Evolutionary conservation across 352 stramenopile genomes (phyloP).

Genomic region (Globisporangium lucens): DNA sequence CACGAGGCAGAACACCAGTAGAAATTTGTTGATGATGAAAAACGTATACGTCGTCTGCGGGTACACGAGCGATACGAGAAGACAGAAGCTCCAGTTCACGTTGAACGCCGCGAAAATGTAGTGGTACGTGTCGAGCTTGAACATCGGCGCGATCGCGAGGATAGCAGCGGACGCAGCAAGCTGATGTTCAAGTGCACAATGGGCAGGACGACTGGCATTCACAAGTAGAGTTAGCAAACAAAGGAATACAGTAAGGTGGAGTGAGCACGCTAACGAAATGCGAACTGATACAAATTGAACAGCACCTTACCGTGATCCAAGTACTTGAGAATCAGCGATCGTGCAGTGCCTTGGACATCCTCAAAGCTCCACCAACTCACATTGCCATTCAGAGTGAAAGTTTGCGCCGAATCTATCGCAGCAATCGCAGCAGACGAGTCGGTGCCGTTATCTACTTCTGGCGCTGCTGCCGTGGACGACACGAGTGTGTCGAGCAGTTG

Average conservation of each 20-base stretch:
- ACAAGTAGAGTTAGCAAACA: background rate
- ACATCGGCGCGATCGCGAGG: conserved; percentile 56
- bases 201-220: conserved; percentile 44
- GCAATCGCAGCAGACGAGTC: background rate
- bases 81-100: conserved; percentile 62
- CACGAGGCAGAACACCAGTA: conserved; percentile 60
- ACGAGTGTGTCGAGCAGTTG: conserved; percentile 31
- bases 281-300: background rate
- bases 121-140: conserved; percentile 74
- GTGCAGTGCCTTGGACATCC: conserved; percentile 47
- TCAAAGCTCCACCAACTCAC: conserved; percentile 62
- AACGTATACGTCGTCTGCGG: conserved; percentile 51
- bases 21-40: conserved; percentile 74
- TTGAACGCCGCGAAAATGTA: conserved; percentile 62
- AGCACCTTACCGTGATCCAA: conserved; percentile 35
- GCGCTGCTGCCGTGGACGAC: background rate
- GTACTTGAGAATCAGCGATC: conserved; percentile 43
- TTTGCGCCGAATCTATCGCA: conserved; percentile 7
- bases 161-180: conserved; percentile 63
- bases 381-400: conserved; percentile 28
- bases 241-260: background rate
- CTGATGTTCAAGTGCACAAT: conserved; percentile 69
- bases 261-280: background rate
- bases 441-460: background rate
- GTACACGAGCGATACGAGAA: conserved; percentile 60